Conservation (phyloP, 305 asterid species). For the Euphrasia arctica region DNA sequence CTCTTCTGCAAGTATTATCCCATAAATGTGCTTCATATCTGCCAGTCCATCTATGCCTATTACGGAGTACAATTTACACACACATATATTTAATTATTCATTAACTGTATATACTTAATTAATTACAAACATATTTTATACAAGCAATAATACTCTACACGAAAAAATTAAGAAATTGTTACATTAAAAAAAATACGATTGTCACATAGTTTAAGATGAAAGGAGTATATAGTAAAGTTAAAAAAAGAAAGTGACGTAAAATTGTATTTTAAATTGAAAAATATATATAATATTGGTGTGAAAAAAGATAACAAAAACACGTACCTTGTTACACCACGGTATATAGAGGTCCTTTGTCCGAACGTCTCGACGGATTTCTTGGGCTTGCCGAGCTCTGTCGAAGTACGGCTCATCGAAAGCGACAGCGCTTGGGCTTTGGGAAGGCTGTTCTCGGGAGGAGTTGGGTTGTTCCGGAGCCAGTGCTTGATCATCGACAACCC, state of each 20-base stretch:
- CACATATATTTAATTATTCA: background rate
- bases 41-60: slow-evolving; percentile 82
- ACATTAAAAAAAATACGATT: too few species aligned
- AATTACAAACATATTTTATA: background rate
- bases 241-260: too few species aligned
- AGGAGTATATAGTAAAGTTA: too few species aligned
- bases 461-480: slow-evolving; percentile 64
- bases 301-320: too few species aligned
- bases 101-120: too few species aligned
- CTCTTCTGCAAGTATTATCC: slow-evolving; percentile 93
- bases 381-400: slow-evolving; percentile 39
- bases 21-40: slow-evolving; percentile 89
- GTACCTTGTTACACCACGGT: slow-evolving; percentile 91
- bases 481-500: slow-evolving; percentile 83
- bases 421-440: slow-evolving; percentile 42
- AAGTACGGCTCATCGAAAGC: too few species aligned
- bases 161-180: too few species aligned
- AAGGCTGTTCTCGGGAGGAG: too few species aligned
- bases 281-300: too few species aligned
- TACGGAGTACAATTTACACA: too few species aligned
- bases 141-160: background rate
- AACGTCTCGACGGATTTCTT: slow-evolving; percentile 68
- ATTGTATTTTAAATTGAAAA: too few species aligned
- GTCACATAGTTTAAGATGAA: too few species aligned
- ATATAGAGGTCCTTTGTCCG: slow-evolving; percentile 89